Base-by-base conservation (phyloP, 768 basidiomycete species). In the Leccinum boreale region DNA sequence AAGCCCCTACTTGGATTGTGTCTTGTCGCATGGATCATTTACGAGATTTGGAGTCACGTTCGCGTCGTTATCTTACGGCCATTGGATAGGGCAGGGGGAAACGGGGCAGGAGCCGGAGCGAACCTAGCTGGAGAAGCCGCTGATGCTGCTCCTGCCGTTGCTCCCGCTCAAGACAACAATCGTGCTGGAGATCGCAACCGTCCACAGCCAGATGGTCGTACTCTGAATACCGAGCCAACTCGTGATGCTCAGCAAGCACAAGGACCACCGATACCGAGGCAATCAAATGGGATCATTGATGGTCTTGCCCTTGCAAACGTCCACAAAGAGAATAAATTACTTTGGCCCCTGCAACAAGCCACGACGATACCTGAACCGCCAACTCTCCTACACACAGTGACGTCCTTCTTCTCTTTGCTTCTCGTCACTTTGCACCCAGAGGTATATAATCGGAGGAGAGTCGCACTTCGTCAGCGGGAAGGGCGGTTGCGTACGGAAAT, bases 21-120 rank as follows among this genome's bases (percentile, higher is more conserved):
- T 56, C 78, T 91, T 29, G 72, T 85, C 23, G 81, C 77, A 2
- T 90, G 87, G 87, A 82, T 89, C 69, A 55, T 86, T 24, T 91
- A 88, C 67, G 89, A 91, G 70, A 83, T 87, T 33, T 89, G 87
- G 87, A 81, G 80, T 52, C 85, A 85, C 24, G 79, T 90, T 57
- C 79, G 85, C 39, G 78, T 71, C 31, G 72, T 75, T 44, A 60
- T 80, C 21, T 61, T 73, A 72, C 63, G 81, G 65, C 50, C 65
- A 77, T 28, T 65, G 50, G 68, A 71, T 33, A 78, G 76, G 58
- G 75, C 72, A 49, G 60, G 58, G 26, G 59, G 60, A 14, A 65
- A 68, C 52, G 68, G 52, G 8, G 69, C 62, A 15, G 65, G 47
- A n/a, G 60, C 23, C 24, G 65, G 62, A 49, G 62, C 39, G 35